These are phyloP conservation scores for Globisporangium orthogonon DNA, from an alignment of 352 stramenopile genomes.

Conservation along the genomic window DNA sequence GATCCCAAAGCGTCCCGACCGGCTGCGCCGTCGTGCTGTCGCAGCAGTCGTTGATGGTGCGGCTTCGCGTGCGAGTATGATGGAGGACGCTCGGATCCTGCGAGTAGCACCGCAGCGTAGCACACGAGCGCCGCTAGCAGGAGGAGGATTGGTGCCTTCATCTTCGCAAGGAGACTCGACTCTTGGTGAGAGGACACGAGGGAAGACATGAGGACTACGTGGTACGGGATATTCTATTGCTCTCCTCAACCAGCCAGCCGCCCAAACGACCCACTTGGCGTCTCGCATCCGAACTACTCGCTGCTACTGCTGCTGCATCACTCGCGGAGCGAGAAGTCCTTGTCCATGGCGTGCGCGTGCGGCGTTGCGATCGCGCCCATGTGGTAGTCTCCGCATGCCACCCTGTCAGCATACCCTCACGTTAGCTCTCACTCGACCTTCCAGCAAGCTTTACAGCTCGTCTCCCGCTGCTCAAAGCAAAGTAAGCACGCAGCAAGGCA, in stretches of 20 bases:
- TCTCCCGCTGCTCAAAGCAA: not conserved
- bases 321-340: slow-evolving; percentile 76
- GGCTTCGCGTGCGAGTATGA: not conserved
- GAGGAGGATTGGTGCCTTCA: not conserved
- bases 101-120: not conserved
- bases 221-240: not conserved
- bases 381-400: slow-evolving; percentile 87
- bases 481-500: not conserved
- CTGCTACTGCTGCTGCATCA: slow-evolving; percentile 8
- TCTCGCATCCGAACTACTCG: too few species aligned
- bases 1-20: too few species aligned
- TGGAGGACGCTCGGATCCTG: not conserved
- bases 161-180: not conserved
- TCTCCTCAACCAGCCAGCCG: not conserved
- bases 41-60: not conserved
- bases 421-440: not conserved
- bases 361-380: slow-evolving; percentile 72
- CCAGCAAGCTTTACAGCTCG: not conserved
- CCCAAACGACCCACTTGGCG: too few species aligned
- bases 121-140: not conserved
- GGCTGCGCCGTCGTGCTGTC: not conserved
- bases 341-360: slow-evolving; percentile 66
- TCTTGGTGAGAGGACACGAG: not conserved
- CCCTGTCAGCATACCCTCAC: slow-evolving; percentile 14
- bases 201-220: not conserved